These are phyloP conservation scores for Drechslera avenae DNA, from an alignment of 2,329 filamentous ascomycete species.

Conservation along the genomic window DNA sequence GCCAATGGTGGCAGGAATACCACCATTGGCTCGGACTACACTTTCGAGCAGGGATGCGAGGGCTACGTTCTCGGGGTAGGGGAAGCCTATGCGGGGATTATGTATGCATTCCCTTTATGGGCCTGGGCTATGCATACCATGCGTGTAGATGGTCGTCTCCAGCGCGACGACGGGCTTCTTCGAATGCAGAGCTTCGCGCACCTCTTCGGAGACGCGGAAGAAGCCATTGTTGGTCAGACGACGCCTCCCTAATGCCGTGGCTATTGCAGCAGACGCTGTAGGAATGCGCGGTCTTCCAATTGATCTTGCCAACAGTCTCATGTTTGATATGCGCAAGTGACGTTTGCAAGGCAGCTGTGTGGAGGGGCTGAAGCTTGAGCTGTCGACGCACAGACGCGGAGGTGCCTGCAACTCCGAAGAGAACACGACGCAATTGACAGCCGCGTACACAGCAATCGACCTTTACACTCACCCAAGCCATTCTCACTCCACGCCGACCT, in stretches of 20 bases:
- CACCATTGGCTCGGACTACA: slow-evolving; percentile 77
- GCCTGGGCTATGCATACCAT: slow-evolving; percentile 60
- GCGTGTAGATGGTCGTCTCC: slow-evolving; percentile 96
- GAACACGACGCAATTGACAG: slow-evolving; percentile 47
- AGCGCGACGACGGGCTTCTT: slow-evolving; percentile 87
- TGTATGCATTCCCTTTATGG: not conserved
- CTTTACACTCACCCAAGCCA: slow-evolving; percentile 17
- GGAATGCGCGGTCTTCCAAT: slow-evolving; percentile 24
- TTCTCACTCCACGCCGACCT: slow-evolving; percentile 17
- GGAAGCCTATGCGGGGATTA: slow-evolving; percentile 59
- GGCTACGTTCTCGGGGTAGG: slow-evolving; percentile 73
- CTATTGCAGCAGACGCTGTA: not conserved
- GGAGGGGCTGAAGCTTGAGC: slow-evolving; percentile 24
- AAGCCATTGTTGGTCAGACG: slow-evolving; percentile 54
- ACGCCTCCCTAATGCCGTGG: slow-evolving; percentile 22
- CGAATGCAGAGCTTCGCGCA: slow-evolving; percentile 73
- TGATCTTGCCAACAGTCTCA: slow-evolving; percentile 32
- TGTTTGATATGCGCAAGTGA: slow-evolving; percentile 19
- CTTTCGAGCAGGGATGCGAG: slow-evolving; percentile 81
- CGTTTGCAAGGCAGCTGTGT: not conserved
- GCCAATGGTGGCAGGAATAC: slow-evolving; percentile 86
- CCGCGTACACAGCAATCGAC: slow-evolving; percentile 24
- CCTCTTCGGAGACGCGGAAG: slow-evolving; percentile 79
- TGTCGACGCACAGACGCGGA: slow-evolving; percentile 25
- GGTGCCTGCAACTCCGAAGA: slow-evolving; percentile 37